Base-by-base conservation (phyloP, 208 protist species). In the Leishmania lainsoni region DNA sequence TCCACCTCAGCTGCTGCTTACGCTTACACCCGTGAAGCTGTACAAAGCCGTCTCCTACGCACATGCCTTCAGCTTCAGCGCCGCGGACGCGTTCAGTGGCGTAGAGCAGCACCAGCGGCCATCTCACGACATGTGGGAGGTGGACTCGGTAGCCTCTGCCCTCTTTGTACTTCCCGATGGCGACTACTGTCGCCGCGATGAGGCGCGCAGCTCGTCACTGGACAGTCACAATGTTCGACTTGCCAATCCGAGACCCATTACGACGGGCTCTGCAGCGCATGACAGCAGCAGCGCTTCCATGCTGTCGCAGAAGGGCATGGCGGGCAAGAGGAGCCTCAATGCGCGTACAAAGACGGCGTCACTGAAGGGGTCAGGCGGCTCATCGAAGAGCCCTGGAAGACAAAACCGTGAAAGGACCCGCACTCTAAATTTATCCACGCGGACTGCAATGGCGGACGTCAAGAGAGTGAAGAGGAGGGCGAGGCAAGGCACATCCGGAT, bases 1-100 rank as follows among this genome's bases (percentile, higher is more conserved):
- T 17, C 29, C 78, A 35, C 78, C 82, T n/a, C 71, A 6, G 52
- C 22, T 45, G 26, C 49, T 86, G 14, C 51, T 86, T 51, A 71
- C 68, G 0, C 56, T 86, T 1, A 76, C 48, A 0, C 83, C 83
- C 0, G 74, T 73, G 4, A 82, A 86, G 75, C 74, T 66, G 5
- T 29, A 66, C 49, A 79, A 80, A 32, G 63, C 54, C 3, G 48
- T 76, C 42, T 82, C 78, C 16, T 86, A 78, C 32, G 66, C 39
- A 5, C 73, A 86, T 49, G 83, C 79, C 32, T 83, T 86, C 68
- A 66, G 52, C 45, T 86, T 76, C 75, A 39, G 65, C 49, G 74
- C 74, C 8, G 42, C 4, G 32, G 49, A 32, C 29, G 45, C 22
- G 12, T 14, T 5, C 56, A 22, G n/a, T 17, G 3, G 59, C 22